These are phyloP conservation scores for Mortierella sp. DNA, from an alignment of 371 early-diverging fungal genomes.

Conservation along the genomic window DNA sequence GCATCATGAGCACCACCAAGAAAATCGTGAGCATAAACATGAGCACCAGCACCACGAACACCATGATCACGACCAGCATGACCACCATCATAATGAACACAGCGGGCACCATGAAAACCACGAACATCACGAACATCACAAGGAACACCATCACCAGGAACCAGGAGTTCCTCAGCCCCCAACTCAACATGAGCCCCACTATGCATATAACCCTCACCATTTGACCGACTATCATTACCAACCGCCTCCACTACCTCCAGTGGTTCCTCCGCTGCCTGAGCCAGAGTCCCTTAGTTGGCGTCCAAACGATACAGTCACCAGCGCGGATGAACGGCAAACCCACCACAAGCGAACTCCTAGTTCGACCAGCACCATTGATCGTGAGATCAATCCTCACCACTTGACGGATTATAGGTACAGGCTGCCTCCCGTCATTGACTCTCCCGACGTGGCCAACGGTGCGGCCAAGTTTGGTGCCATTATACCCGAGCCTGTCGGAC, in stretches of 20 bases:
- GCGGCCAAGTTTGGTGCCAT: conserved; percentile 27
- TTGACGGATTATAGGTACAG: conserved; percentile 54
- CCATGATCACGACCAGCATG: conserved; percentile 25
- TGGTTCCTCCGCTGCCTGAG: conserved; percentile 44
- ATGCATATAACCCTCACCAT: conserved; percentile 44
- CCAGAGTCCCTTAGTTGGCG: conserved; percentile 32
- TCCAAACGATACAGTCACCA: background rate
- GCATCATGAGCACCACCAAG: conserved; percentile 16
- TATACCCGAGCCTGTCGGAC: conserved; percentile 52
- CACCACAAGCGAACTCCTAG: conserved; percentile 20
- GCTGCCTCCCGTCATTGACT: conserved; percentile 33
- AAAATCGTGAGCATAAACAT: background rate
- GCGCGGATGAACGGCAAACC: conserved; percentile 25
- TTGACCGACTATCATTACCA: conserved; percentile 57
- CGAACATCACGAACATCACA: conserved; percentile 19
- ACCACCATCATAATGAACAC: conserved; percentile 14
- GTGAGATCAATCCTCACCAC: conserved; percentile 48
- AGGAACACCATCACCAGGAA: conserved; percentile 42
- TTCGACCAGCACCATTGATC: conserved; percentile 10
- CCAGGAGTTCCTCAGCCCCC: conserved; percentile 19
- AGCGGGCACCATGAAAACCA: conserved; percentile 11
- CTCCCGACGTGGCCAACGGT: conserved; percentile 12
- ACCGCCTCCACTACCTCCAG: conserved; percentile 37
- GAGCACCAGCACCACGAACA: background rate
- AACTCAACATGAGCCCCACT: conserved; percentile 17